Base-by-base conservation (phyloP, 257 asterid species). In the Przewalskia tangutica region DNA sequence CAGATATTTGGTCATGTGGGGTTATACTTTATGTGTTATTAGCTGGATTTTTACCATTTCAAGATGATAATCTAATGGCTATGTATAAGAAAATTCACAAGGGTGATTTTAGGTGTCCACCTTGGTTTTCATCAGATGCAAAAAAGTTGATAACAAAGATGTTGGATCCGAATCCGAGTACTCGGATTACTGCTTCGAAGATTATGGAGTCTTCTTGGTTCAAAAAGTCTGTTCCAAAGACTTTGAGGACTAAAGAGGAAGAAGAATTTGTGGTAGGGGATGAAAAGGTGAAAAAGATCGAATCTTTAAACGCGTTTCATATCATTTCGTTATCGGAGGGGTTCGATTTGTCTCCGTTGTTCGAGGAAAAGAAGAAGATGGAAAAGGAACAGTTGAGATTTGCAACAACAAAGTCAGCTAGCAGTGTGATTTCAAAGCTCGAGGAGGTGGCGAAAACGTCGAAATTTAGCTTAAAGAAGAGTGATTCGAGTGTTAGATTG, bases 1-100 rank as follows among this genome's bases (percentile, higher is more conserved):
- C 91, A 1, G 96, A 91, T 68, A 90, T 88, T 63, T 92, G 97
- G 97, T 92, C 97, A 5, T 92, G 97, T 51, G 97, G 97, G 5
- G 97, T 92, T 10, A 88, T 92, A 17, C 88, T 92, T 0, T 92
- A 79, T 60, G 97, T 88, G 1, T 81, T 92, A 1, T 55, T 92
- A 17, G 97, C 97, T 7, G 97, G 94, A 0, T 90, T 83, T 42
- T 66, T 92, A 20, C 97, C 97, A 3, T 92, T 92, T 56, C 93
- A 88, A 38, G 97, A 89, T n/a, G 94, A 88, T 4, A 92, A 92
- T 86, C 79, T 89, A 13, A 83, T 92, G 0, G 64, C 86, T 12
- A 89, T 91, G 94, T 91, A 91, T 59, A 83, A 85, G 75, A 90
- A 91, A 71, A 91, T 90, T 7, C 88, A 87, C 84, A 79, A 86